Evolutionary conservation across 345 rosid species (phyloP).

Genomic region (Erysimum cheiranthoides): DNA sequence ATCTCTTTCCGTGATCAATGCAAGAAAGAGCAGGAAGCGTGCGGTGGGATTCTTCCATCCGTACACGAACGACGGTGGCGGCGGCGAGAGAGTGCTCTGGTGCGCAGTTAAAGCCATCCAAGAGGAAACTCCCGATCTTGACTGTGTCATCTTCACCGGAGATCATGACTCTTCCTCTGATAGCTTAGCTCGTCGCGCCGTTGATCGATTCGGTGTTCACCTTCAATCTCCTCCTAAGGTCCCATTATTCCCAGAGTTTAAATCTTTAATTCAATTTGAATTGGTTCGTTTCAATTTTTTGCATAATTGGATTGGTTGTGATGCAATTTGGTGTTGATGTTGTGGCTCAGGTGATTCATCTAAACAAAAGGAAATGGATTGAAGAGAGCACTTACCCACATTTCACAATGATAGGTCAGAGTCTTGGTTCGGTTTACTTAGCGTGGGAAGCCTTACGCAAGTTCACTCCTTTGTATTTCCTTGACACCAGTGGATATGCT

Average conservation of each 20-base stretch:
- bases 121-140: slow-evolving; percentile 71
- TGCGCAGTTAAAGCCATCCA: slow-evolving; percentile 93
- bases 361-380: slow-evolving; percentile 77
- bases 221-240: slow-evolving; percentile 79
- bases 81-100: slow-evolving; percentile 98
- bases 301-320: not conserved
- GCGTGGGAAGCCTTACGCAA: slow-evolving; percentile 88
- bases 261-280: not conserved
- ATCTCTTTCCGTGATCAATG: slow-evolving; percentile 47
- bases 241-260: not conserved
- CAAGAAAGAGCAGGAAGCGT: slow-evolving; percentile 49
- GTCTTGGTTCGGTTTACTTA: slow-evolving; percentile 87
- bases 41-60: slow-evolving; percentile 95
- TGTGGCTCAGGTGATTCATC: slow-evolving; percentile 71
- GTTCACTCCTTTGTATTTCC: slow-evolving; percentile 70
- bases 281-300: slow-evolving; percentile 12
- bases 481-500: slow-evolving; percentile 94
- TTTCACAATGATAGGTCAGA: slow-evolving; percentile 96
- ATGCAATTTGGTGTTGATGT: not conserved
- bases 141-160: slow-evolving; percentile 75
- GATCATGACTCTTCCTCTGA: slow-evolving; percentile 75
- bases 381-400: slow-evolving; percentile 84
- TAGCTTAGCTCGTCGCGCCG: slow-evolving; percentile 65
- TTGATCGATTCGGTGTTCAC: slow-evolving; percentile 82
- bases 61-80: slow-evolving; percentile 95